Evolutionary conservation across 495 filamentous ascomycete genomes (phyloP).

Genomic region (Aspergillus saccharolyticus): DNA sequence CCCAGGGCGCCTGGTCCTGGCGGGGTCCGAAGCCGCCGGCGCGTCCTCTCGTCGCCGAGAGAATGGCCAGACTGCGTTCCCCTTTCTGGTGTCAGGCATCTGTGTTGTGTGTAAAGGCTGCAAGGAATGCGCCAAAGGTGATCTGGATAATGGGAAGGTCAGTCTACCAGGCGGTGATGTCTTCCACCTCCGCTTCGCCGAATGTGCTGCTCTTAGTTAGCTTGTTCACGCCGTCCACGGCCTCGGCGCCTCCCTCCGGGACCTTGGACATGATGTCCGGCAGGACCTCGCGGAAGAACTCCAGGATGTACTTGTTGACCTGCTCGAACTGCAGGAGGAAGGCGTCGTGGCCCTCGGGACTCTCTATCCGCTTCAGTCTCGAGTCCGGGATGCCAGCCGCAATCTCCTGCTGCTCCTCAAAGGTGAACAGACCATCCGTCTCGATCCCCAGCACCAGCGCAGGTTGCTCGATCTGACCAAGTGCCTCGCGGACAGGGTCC

Average conservation of each 20-base stretch:
- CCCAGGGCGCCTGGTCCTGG: constrained; percentile 12
- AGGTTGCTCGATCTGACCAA: constrained; percentile 81
- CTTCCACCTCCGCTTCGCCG: constrained; percentile 92
- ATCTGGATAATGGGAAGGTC: background rate
- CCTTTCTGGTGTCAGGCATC: constrained; percentile 2
- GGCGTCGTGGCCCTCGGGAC: constrained; percentile 91
- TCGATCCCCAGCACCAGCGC: constrained; percentile 88
- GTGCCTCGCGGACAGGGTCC: constrained; percentile 60
- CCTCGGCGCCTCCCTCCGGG: constrained; percentile 35
- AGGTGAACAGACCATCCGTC: constrained; percentile 92
- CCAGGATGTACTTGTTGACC: constrained; percentile 81
- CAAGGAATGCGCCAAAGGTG: constrained; percentile 25
- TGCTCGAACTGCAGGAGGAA: constrained; percentile 96
- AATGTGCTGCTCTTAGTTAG: constrained; percentile 80
- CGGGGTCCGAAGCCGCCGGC: constrained; percentile 12
- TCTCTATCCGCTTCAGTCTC: constrained; percentile 78
- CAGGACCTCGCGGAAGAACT: constrained; percentile 75
- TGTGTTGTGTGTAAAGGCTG: constrained; percentile 27
- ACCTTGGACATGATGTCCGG: constrained; percentile 78
- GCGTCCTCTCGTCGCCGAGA: constrained; percentile 18
- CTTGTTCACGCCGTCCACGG: constrained; percentile 35
- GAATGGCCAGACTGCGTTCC: constrained; percentile 8
- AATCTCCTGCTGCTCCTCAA: constrained; percentile 89
- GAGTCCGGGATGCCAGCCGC: constrained; percentile 77
- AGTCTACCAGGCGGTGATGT: constrained; percentile 90